Percentiles rank a stretch among this genome's conserved stretches.
Evolutionary conservation across 768 basidiomycete species (phyloP).

Genomic region (Boletus pseudo-olivaceus): DNA sequence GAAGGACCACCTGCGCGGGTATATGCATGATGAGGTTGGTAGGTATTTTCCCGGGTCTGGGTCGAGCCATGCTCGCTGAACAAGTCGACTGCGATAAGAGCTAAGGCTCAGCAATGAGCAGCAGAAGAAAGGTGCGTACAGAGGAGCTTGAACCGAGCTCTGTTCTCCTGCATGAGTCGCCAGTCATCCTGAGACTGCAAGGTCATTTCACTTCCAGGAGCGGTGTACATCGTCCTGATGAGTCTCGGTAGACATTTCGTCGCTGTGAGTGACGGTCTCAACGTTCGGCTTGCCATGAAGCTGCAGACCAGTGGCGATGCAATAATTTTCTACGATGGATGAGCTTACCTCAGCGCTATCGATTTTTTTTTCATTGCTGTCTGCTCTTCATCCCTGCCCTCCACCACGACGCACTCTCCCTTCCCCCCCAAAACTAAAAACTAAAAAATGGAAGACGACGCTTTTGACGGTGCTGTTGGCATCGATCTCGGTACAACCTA

Average conservation of each 20-base stretch:
- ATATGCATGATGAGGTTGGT: constrained; percentile 67
- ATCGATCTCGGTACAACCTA: constrained; percentile 98
- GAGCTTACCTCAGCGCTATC: constrained; percentile 57
- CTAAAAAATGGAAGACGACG: constrained; percentile 78
- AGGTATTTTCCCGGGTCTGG: constrained; percentile 62
- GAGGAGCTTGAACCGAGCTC: constrained; percentile 53
- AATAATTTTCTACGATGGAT: constrained; percentile 22
- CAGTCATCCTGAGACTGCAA: constrained; percentile 59
- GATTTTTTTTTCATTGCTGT: constrained; percentile 31
- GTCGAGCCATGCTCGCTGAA: constrained; percentile 77
- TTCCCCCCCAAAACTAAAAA: constrained; percentile 29
- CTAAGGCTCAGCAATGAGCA: constrained; percentile 8
- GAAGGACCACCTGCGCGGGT: constrained; percentile 57
- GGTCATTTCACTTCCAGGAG: constrained; percentile 27
- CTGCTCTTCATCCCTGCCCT: constrained; percentile 19
- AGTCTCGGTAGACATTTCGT: constrained; percentile 23
- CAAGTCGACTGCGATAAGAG: constrained; percentile 45
- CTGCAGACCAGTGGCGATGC: constrained; percentile 28
- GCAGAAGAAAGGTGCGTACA: constrained; percentile 39
- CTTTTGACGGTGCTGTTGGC: constrained; percentile 93
- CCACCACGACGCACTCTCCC: constrained; percentile 32
- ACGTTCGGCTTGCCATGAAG: constrained; percentile 27
- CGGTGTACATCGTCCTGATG: constrained; percentile 28
- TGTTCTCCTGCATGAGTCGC: constrained; percentile 56
- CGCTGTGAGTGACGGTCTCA: constrained; percentile 21